Evolutionary conservation across 345 rosid species (phyloP), one percentile per base, ranked within the genome.

Genomic region (Euphorbia tirucalli): DNA sequence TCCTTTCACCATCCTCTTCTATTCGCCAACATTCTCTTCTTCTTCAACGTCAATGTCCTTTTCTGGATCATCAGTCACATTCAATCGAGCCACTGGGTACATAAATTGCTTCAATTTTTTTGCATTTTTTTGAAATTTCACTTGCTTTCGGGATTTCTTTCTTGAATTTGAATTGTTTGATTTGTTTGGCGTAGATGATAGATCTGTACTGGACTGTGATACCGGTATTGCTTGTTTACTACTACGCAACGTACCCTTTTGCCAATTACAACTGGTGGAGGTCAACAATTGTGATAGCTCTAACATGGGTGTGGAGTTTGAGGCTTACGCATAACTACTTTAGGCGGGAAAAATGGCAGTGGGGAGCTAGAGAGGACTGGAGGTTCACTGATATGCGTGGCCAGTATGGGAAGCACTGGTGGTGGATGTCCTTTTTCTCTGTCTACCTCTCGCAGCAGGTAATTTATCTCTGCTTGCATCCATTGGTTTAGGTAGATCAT

Each of bases 331-430:
- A 95, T 75, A 95, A 84, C 83, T 95, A 95, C 66, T 86, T 95
- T 73, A 80, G 99, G 86, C 89, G 99, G 49, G 99, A 92, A 78
- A 90, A 89, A 19, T 95, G 99, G 99, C 88, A 87, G 75, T 95
- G 91, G 92, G 97, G 99, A 28, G 96, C 92, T 60, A 83, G 97
- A 72, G 99, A 95, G 59, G 99, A 95, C 75, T 95, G 99, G 99
- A 80, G 99, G 60, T 95, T 95, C 83, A 80, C 78, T 27, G 97
- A 95, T 70, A 81, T 95, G 89, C 75, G 96, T 25, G 74, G 76
- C 22, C 92, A 92, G 74, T 92, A 92, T 43, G 99, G 97, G 39
- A 88, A 83, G 48, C 85, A 85, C 31, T 95, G 98, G 98, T 90
- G 96, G 92, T 94, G 97, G 97, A 74, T 90, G 55, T 94, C 97